These are phyloP conservation scores for Davidsoniella australis DNA, from an alignment of 2,329 filamentous ascomycete genomes.

Conservation along the genomic window DNA sequence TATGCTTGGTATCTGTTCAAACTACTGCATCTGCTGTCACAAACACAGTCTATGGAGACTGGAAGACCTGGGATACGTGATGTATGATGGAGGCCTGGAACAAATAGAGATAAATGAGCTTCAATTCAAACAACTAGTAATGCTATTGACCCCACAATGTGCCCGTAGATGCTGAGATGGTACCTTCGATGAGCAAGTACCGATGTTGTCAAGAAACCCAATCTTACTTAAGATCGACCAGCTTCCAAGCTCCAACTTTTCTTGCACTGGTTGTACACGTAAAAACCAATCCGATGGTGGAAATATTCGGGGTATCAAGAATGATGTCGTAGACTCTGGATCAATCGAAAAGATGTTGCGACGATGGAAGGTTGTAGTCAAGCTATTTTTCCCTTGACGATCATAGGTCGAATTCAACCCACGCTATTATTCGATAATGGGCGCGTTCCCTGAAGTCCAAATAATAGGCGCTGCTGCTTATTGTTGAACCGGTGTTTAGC, in stretches of 20 bases:
- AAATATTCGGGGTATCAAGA: too few species aligned
- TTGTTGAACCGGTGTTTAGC: neutral
- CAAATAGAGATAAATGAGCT: constrained; percentile 9
- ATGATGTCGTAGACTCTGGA: neutral
- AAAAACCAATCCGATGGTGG: too few species aligned
- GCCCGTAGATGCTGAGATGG: neutral
- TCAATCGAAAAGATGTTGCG: neutral
- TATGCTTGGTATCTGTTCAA: neutral
- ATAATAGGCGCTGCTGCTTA: neutral
- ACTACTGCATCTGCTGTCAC: neutral
- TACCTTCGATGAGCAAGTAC: too few species aligned
- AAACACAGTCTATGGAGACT: neutral
- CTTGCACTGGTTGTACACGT: too few species aligned
- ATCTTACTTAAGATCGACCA: too few species aligned
- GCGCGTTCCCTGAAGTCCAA: too few species aligned
- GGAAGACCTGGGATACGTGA: neutral
- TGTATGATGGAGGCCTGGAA: constrained; percentile 2
- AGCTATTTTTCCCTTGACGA: too few species aligned
- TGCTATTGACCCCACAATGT: constrained; percentile 7
- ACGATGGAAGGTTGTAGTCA: too few species aligned
- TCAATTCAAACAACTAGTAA: constrained; percentile 10
- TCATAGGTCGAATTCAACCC: too few species aligned
- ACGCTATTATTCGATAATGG: too few species aligned
- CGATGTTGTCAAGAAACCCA: too few species aligned
- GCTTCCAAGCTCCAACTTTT: too few species aligned